Percentiles rank a stretch among this genome's conserved stretches.
These are phyloP conservation scores for Pythium rhizo-oryzae DNA, from an alignment of 352 stramenopile genomes.

Conservation along the genomic window DNA sequence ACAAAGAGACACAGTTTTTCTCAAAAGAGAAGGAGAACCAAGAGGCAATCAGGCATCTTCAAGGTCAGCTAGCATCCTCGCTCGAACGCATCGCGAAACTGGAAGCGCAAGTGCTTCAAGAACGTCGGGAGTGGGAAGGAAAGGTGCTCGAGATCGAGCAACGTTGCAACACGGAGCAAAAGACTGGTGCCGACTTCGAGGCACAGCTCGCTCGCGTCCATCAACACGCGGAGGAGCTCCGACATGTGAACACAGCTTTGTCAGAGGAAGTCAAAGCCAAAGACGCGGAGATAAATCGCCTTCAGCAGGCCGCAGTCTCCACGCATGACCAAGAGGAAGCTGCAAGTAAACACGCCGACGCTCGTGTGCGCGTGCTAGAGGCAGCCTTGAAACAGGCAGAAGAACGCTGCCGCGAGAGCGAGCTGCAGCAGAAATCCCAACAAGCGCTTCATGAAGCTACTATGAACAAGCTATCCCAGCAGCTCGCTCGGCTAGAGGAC, in stretches of 20 bases:
- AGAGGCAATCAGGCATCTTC: constrained; percentile 32
- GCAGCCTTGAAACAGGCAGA: constrained; percentile 28
- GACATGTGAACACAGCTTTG: neutral
- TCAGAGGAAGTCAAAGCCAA: neutral
- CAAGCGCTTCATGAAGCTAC: neutral
- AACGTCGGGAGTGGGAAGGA: neutral
- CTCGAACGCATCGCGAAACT: constrained; percentile 29
- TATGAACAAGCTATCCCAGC: neutral
- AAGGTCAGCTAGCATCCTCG: constrained; percentile 31
- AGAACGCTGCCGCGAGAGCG: neutral
- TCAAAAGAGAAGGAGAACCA: constrained; percentile 36
- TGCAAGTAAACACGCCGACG: constrained; percentile 7
- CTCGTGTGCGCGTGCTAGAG: neutral
- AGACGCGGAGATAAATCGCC: neutral
- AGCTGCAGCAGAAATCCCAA: neutral
- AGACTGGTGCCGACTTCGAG: neutral
- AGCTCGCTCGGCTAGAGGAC: neutral
- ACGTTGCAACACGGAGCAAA: neutral
- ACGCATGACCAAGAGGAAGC: constrained; percentile 1
- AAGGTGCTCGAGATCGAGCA: neutral
- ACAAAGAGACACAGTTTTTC: constrained; percentile 41
- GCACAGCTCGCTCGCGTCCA: neutral
- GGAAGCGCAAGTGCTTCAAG: constrained; percentile 23
- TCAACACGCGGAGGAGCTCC: neutral
- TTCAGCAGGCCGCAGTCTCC: neutral